Base-by-base conservation (phyloP, 495 filamentous ascomycete genomes). In the Penicillium verhagenii region DNA sequence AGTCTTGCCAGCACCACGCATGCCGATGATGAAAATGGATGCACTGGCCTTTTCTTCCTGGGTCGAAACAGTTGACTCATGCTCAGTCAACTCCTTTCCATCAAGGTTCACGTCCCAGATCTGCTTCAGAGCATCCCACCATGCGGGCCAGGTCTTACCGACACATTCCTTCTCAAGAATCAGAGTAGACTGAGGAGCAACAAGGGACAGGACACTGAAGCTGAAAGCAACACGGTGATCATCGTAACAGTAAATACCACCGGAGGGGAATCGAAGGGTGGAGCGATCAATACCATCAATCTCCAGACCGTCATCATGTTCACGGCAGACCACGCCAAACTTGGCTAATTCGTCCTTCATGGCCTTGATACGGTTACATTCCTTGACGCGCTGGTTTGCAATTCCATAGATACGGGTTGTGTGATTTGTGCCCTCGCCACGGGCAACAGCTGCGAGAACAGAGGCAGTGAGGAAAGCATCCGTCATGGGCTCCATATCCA, bases 401-500 rank as follows among this genome's bases (percentile, higher is more conserved):
- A 99, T 99, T 43, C 94, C 94, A 20, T 83, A 85, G 51, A 99
- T 97, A 47, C 82, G 82, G 14, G 91, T 97, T 1, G 89, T 90
- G 42, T 75, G 74, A 49, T 72, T 76, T 29, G 65, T 60, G 24
- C 60, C 69, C 11, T 72, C 66, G 0, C 86, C 85, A 13, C 80
- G 86, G n/a, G 92, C 92, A 38, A 94, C 89, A 46, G 94, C 94
- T 14, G 92, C 95, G 47, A 99, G 84, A 26, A 96, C 90, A 11
- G 91, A 93, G 16, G 94, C 94, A 23, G 90, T 95, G 25, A 99
- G 77, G 81, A 99, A 99, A 48, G 94, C 94, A 76, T 99, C 94
- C 0, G 94, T 99, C 94, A 99, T 99, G 14, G 92, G 89, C 65
- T 97, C 94, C 94, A 99, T 99, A 64, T 99, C 92, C 23, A 97